A percentile compares a stretch with the other conserved stretches of the same genome.
Conservation (phyloP, 495 filamentous ascomycete species). For the Penicillium samsonianum region DNA sequence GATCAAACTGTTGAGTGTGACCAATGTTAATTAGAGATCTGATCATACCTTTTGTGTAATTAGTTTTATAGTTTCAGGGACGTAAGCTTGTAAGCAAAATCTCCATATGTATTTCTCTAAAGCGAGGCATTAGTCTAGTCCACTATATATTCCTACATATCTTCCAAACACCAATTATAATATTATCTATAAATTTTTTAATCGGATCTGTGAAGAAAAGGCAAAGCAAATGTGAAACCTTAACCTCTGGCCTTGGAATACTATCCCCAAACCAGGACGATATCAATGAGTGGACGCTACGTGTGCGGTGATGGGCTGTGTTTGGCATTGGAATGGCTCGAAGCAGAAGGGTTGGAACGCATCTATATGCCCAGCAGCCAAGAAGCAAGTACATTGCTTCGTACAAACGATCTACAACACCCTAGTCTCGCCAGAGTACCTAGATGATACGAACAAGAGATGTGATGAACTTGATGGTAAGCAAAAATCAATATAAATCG, state of each 20-base stretch:
- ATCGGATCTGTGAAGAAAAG: not conserved
- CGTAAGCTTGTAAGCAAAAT: not conserved
- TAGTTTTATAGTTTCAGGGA: not conserved
- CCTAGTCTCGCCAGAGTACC: too few relatives aligned
- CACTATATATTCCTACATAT: not conserved
- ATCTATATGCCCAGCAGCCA: not conserved
- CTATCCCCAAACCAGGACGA: not conserved
- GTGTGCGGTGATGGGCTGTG: not conserved
- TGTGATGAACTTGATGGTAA: slow-evolving; percentile 29
- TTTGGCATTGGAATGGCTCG: not conserved
- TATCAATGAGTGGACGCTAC: not conserved
- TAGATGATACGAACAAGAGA: slow-evolving; percentile 29
- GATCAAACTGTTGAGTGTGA: not conserved
- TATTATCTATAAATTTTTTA: not conserved
- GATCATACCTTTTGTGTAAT: not conserved
- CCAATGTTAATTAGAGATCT: not conserved
- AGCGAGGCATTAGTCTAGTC: not conserved
- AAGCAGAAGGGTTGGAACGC: not conserved
- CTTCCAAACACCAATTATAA: not conserved
- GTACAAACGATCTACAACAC: not conserved
- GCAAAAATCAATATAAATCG: slow-evolving; percentile 15
- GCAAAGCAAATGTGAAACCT: not conserved
- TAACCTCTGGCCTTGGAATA: not conserved
- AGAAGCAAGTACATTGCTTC: not conserved
- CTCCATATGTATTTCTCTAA: too few relatives aligned